Evolutionary conservation across 306 rosid species (phyloP).

Genomic region (Spatholobus suberectus): DNA sequence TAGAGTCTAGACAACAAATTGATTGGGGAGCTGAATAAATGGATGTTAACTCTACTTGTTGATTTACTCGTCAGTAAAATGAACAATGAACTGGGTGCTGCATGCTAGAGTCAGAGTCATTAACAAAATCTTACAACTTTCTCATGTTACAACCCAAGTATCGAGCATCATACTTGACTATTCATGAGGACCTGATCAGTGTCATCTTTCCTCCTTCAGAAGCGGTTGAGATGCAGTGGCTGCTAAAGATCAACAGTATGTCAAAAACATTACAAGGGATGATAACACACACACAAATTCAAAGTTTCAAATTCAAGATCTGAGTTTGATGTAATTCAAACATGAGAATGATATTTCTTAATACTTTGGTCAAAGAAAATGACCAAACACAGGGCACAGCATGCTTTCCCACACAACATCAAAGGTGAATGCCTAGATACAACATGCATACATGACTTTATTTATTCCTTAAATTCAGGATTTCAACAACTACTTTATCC

Average conservation of each 20-base stretch:
- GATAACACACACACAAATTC: background rate
- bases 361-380: background rate
- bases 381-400: background rate
- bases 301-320: constrained; percentile 17
- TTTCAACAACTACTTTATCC: constrained; percentile 2
- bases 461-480: background rate
- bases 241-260: constrained; percentile 43
- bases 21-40: constrained; percentile 8
- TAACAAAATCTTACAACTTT: constrained; percentile 19
- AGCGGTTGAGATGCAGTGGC: constrained; percentile 64
- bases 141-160: constrained; percentile 22
- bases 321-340: background rate
- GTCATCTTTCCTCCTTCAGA: constrained; percentile 59
- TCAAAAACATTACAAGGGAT: constrained; percentile 20
- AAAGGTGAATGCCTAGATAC: background rate
- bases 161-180: constrained; percentile 18
- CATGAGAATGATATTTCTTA: background rate
- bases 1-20: constrained; percentile 18
- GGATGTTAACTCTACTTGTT: constrained; percentile 35
- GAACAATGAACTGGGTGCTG: constrained; percentile 43
- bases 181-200: constrained; percentile 43
- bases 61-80: constrained; percentile 26
- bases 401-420: background rate
- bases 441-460: background rate
- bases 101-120: constrained; percentile 37